Percentiles rank a stretch among this genome's conserved stretches.
phyloP scores from a whole-genome alignment of 176 grass and related monocot species.

The Olyra latifolia region DNA sequence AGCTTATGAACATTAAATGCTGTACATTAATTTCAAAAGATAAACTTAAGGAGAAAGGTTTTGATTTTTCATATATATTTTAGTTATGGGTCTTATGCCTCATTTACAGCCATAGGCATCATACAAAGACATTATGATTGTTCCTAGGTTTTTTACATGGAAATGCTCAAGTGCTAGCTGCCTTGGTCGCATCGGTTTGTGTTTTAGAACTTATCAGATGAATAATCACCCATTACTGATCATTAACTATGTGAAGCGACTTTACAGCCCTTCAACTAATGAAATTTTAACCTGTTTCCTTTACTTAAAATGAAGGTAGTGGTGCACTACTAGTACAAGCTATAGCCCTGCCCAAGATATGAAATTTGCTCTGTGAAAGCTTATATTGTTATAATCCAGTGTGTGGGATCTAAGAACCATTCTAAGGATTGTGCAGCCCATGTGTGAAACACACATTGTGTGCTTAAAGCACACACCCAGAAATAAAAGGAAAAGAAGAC shows the following conservation, averaged over 20 bases:
- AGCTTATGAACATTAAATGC: neutral
- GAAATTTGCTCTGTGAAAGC: neutral
- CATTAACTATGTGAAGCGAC: neutral
- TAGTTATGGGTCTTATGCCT: neutral
- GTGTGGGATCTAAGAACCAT: slow-evolving; percentile 14
- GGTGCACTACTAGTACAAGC: neutral
- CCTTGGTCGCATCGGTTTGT: neutral
- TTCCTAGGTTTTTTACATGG: neutral
- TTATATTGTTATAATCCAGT: neutral
- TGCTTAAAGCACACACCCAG: neutral
- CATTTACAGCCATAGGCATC: neutral
- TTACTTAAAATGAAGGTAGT: neutral
- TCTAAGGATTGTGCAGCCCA: neutral
- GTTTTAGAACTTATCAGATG: slow-evolving; percentile 1
- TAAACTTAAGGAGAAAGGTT: neutral
- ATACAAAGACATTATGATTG: neutral
- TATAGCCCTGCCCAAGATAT: neutral
- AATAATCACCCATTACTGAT: neutral
- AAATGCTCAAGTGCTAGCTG: neutral
- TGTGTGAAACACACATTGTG: neutral
- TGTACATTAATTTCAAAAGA: neutral
- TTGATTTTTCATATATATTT: neutral
- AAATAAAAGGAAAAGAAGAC: neutral
- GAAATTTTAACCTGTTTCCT: slow-evolving; percentile 1
- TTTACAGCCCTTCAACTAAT: neutral